phyloP scores from a whole-genome alignment of 305 asterid genomes.

The Plantago coronopus region DNA sequence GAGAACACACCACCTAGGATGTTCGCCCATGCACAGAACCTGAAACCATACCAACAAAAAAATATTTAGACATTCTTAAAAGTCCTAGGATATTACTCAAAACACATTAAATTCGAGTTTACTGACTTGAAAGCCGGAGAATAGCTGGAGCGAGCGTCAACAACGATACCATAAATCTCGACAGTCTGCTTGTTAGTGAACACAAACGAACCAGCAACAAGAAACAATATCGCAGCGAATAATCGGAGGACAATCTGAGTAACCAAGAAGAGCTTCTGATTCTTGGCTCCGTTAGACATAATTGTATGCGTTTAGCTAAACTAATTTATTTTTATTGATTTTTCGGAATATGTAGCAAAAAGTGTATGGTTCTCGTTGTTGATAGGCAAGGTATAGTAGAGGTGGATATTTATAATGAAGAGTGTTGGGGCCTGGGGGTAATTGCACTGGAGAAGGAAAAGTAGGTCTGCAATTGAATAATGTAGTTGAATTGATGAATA shows the following conservation, averaged over 20 bases:
- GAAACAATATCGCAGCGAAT: conserved; percentile 19
- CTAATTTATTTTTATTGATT: too few relatives aligned
- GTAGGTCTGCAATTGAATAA: too few relatives aligned
- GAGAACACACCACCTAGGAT: conserved; percentile 28
- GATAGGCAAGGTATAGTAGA: too few relatives aligned
- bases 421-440: too few relatives aligned
- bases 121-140: conserved; percentile 30
- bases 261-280: background rate
- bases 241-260: conserved; percentile 31
- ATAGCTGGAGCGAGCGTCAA: conserved; percentile 35
- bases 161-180: conserved; percentile 18
- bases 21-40: conserved; percentile 38
- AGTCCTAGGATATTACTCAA: too few relatives aligned
- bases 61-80: too few relatives aligned
- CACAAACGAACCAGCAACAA: conserved; percentile 26
- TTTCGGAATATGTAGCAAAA: too few relatives aligned
- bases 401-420: too few relatives aligned
- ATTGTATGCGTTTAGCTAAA: background rate
- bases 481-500: too few relatives aligned
- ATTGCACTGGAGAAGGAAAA: too few relatives aligned
- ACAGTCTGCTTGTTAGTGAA: conserved; percentile 31
- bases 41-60: conserved; percentile 14
- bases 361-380: too few relatives aligned
- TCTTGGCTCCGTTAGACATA: background rate
- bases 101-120: background rate